Base-by-base conservation (phyloP, 805 yeast species). In the Wickerhamiella sorbophila region DNA sequence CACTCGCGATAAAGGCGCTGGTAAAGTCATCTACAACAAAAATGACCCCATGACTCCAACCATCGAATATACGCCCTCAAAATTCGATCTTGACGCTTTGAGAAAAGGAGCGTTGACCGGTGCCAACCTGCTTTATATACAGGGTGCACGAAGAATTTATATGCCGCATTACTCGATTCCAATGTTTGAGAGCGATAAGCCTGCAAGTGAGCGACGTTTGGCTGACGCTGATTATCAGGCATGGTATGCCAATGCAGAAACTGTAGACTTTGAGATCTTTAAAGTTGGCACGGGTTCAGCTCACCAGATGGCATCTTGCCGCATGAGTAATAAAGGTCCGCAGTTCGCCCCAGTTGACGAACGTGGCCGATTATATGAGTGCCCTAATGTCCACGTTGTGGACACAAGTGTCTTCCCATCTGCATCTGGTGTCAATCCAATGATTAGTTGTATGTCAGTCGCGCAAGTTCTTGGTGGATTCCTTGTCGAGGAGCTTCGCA, bases 391-490 rank as follows among this genome's bases (percentile, higher is more conserved):
- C 24, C 68, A 61, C 45, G 67, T 71, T 15, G 70, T 72, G 3
- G 77, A 71, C 49, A 63, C 72, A 4, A 65, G 71, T 46, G 66
- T 63, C 5, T 56, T 71, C 59, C 76, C 76, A 5, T 57, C 70
- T 1, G 75, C 76, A 0, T 64, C 70, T 26, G 77, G 77, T 3
- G 72, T 65, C 32, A 71, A 71, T 49, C 75, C 77, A 6, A 71
- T 71, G 77, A 56, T 71, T 24, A 39, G 70, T 1, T 61, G 67
- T 29, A 63, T 71, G 71, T 59, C 75, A 2, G 51, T 67, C 17
- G 66, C 75, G 5, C 59, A 70, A 39, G 63, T 66, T 18, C 60
- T 70, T 31, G 56, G 70, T 2, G 56, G 60, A 26, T 64, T 56
- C 18, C 52, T 71, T 29, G 60, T 54, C 16, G 59, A 63, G 21